Evolutionary conservation across 2,329 filamentous ascomycete species (phyloP).

Genomic region (Aspergillus sp.): DNA sequence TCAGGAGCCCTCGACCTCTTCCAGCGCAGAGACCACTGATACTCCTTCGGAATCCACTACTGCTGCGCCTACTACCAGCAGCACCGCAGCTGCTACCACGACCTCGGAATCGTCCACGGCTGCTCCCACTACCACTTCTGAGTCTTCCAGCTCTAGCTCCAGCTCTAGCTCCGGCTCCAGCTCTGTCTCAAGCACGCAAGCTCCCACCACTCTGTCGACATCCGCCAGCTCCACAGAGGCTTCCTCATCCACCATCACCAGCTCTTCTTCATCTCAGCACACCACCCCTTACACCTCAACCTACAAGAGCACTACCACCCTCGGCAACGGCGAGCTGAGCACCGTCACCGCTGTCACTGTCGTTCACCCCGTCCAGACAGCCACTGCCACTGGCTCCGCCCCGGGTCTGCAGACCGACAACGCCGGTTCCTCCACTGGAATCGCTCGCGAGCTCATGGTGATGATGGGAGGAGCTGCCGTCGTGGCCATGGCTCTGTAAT

Average conservation of each 20-base stretch:
- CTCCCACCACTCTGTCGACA: conserved; percentile 14
- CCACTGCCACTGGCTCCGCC: conserved; percentile 17
- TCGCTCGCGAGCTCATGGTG: conserved; percentile 31
- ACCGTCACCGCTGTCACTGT: conserved; percentile 44
- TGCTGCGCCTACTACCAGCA: neutral
- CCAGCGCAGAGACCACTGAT: neutral
- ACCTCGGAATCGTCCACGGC: conserved; percentile 4
- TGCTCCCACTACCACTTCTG: conserved; percentile 5
- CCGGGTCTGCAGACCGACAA: conserved; percentile 39
- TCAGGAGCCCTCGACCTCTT: conserved; percentile 3
- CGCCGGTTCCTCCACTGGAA: conserved; percentile 22
- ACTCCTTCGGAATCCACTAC: conserved; percentile 2
- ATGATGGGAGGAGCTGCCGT: conserved; percentile 38
- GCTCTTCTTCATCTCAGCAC: conserved; percentile 16
- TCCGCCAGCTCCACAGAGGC: conserved; percentile 8
- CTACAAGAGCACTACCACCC: conserved; percentile 36
- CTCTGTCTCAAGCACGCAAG: conserved; percentile 10
- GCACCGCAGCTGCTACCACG: neutral
- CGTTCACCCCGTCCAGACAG: conserved; percentile 30
- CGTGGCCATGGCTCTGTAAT: conserved; percentile 34
- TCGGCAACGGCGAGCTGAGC: conserved; percentile 35
- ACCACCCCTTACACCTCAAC: conserved; percentile 33
- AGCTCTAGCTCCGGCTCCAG: conserved; percentile 14
- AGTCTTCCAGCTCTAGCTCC: conserved; percentile 6
- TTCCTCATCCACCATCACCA: conserved; percentile 11